Evolutionary conservation across 225 moss, liverwort and hornwort species (phyloP), one percentile per base, ranked within the genome.

Genomic region (Pseudoscleropodium purum): DNA sequence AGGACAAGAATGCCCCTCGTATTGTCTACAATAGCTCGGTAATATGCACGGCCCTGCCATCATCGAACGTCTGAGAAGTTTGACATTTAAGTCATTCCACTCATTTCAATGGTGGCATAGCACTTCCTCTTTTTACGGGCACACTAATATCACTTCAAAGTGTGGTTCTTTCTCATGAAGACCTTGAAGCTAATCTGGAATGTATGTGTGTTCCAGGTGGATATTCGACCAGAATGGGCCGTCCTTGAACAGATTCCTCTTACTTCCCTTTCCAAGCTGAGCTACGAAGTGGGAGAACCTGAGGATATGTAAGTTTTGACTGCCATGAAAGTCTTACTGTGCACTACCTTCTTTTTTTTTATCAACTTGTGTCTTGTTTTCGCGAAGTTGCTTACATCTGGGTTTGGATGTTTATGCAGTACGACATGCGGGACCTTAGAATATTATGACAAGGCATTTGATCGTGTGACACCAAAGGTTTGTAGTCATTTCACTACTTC

Each of bases 1-100:
- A 99, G 93, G 99, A 99, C 91, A 99, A 99, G 89, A 99, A 99
- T 87, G 99, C 97, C 63, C 99, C 99, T 81, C 97, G 99, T 51
- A 93, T 96, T 63, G 96, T 99, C 56, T 99, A 99, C 85, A 99
- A 97, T 76, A 99, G 99, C 87, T 99, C 99, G 93, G 99, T 98
- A 93, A n/a, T 68, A 67, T 85, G 17, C 87, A 27, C 60, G 63
- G 20, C 67, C 67, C 80, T 62, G 30, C 33, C 37, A 47, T 75
- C 27, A 63, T 43, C 12, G 62, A 66, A 41, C 20, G 14, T 89
- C 45, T 23, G 18, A 26, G 16, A 39, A 54, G 37, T 39, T 39
- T 51, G 74, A 41, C 23, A 5, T 49, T 72, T 3, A 18, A 4
- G 18, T 87, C 23, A 57, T 65, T 73, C 18, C 52, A 31, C 64